Conservation (phyloP, 2,329 filamentous ascomycete genomes). For the Sarocladiaceae sp. region DNA sequence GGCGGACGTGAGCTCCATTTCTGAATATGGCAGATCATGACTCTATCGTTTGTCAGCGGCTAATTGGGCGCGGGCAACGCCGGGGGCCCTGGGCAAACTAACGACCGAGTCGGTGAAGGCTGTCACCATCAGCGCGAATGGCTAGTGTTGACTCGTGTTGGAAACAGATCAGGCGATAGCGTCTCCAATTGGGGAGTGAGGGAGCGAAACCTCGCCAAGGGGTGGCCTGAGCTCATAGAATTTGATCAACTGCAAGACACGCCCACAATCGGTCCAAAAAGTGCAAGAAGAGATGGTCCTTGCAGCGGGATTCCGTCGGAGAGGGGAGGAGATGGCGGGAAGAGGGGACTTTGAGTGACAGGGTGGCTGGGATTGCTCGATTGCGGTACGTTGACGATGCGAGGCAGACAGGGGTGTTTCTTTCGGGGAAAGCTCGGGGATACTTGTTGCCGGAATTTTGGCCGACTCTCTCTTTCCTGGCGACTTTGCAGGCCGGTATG, state of each 20-base stretch:
- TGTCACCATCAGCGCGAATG: neutral
- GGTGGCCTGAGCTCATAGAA: neutral
- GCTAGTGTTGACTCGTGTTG: conserved; percentile 5
- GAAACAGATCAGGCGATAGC: conserved; percentile 5
- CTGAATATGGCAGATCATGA: conserved; percentile 7
- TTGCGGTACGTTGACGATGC: neutral
- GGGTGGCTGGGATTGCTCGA: neutral
- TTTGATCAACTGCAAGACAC: conserved; percentile 3
- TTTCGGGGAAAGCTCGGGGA: neutral
- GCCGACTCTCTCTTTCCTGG: no score
- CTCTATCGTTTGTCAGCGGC: conserved; percentile 7
- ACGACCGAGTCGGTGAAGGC: conserved; percentile 3
- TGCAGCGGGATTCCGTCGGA: neutral
- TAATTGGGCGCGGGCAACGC: neutral
- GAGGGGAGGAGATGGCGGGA: neutral
- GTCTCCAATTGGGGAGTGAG: neutral
- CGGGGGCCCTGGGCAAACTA: neutral
- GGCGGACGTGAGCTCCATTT: conserved; percentile 6
- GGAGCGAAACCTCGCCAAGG: neutral
- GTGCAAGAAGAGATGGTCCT: neutral
- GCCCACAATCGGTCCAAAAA: neutral
- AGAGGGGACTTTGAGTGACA: neutral
- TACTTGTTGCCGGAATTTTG: no score
- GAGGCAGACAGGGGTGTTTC: no score
- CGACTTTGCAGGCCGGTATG: neutral